These are phyloP conservation scores for Boletus rubescentipes DNA, from an alignment of 768 basidiomycete species.

Conservation along the genomic window DNA sequence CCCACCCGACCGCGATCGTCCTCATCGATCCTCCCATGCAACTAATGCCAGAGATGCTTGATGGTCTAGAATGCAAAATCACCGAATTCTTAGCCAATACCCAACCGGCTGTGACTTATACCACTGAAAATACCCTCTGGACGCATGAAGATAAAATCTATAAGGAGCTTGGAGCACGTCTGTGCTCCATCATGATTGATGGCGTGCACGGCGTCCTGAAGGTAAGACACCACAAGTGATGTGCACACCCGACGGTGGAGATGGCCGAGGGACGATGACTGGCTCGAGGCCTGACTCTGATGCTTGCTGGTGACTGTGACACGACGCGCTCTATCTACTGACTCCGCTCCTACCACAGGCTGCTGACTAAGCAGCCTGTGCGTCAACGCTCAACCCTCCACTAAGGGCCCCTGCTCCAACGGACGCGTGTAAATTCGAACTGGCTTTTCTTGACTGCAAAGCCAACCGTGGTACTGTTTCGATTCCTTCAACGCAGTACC, in stretches of 20 bases:
- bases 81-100: not conserved
- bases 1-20: constrained; percentile 14
- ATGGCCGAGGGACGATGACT: no score
- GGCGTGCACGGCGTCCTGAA: not conserved
- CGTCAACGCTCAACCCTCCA: no score
- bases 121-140: constrained; percentile 16
- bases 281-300: no score
- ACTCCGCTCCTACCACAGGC: no score
- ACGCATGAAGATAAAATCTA: constrained; percentile 4
- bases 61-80: not conserved
- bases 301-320: no score
- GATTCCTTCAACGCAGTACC: constrained; percentile 2
- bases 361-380: no score
- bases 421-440: not conserved
- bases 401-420: not conserved
- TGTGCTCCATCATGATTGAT: constrained; percentile 10
- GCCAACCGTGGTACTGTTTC: constrained; percentile 19
- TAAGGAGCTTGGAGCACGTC: constrained; percentile 10
- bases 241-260: no score
- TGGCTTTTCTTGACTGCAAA: constrained; percentile 1
- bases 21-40: constrained; percentile 22
- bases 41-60: not conserved
- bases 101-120: not conserved
- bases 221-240: no score
- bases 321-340: no score